Base-by-base conservation (phyloP, 2,329 filamentous ascomycete genomes). In the Aspergillus fumigatus region DNA sequence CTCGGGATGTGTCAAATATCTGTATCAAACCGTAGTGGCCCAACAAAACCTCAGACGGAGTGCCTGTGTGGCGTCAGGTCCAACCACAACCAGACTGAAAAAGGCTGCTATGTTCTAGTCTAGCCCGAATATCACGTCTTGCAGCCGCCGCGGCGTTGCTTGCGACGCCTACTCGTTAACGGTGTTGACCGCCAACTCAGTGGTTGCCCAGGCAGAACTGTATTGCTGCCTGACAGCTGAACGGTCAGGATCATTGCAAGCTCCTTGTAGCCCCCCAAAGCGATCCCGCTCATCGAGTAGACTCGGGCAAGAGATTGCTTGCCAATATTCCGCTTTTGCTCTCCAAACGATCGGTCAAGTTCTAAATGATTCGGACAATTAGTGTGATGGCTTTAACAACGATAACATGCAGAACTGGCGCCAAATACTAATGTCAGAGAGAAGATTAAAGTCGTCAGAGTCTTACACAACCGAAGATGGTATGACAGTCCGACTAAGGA, bases 401-500 rank as follows among this genome's bases (percentile, higher is more conserved):
- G 41, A 26, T 43, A 52, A 17, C 23, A 23, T 5, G 23, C 10
- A 48, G 11, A 26, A 51, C 21, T 11, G 7, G 26, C 21, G 45
- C 32, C 21, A 17, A 21, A 51, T 26, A 38, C 19, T 4, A 51
- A 26, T 23, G 29, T 77, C 75, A 77, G 75, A 77, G 75, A 77
- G 75, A 77, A 77, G 75, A 77, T 77, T 75, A 65, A 58, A 62
- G 62, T 77, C 75, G 70, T 67, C 74, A 75, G 67, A 64, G 72
- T 68, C 71, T 73, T 63, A 71, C 70, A 72, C 72, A 73, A 71
- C 59, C 65, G 66, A 40, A 64, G 58, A 71, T 69, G 72, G 69
- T 72, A 72, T 71, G 77, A 78, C 75, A 77, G 64, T 95, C 87
- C 83, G 91, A 81, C 90, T 95, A 95, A 95, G 91, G 91, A 96